Percentiles rank a stretch among this genome's conserved stretches.
Conservation (phyloP, 495 filamentous ascomycete genomes). For the Neurospora sp. region DNA sequence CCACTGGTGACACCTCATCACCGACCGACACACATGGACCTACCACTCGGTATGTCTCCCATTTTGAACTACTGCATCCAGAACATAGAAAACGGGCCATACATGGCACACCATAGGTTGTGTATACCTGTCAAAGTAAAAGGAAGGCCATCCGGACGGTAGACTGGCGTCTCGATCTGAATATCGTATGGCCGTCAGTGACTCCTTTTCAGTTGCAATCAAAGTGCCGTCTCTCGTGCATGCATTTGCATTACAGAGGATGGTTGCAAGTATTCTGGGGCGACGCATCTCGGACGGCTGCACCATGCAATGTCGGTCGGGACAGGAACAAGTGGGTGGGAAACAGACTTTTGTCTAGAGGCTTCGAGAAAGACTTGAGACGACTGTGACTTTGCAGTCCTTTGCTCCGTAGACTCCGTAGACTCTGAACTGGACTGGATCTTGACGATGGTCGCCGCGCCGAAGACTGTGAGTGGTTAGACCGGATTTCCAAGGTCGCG, state of each 20-base stretch:
- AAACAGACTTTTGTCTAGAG: not conserved
- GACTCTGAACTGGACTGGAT: not conserved
- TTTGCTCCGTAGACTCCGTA: not conserved
- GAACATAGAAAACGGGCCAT: not conserved
- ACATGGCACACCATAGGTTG: not conserved
- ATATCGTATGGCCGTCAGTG: conserved; percentile 23
- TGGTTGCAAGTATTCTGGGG: not conserved
- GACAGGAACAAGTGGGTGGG: not conserved
- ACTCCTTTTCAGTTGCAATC: conserved; percentile 8
- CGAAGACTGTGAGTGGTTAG: not conserved
- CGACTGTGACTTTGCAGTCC: not conserved
- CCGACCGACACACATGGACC: not conserved
- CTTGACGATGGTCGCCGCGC: not conserved
- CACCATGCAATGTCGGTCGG: not conserved
- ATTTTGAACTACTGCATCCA: not conserved
- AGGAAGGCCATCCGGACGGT: not conserved
- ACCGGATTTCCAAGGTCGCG: not conserved
- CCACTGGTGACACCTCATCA: not conserved
- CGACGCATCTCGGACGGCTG: not conserved
- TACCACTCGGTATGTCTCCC: not conserved
- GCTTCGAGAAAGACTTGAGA: not conserved
- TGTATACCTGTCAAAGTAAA: not conserved
- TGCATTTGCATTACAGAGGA: conserved; percentile 4
- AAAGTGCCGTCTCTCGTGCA: conserved; percentile 5
- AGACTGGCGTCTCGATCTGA: not conserved